These are phyloP conservation scores for Erysimum cheiranthoides DNA, from an alignment of 345 rosid genomes.

Conservation along the genomic window DNA sequence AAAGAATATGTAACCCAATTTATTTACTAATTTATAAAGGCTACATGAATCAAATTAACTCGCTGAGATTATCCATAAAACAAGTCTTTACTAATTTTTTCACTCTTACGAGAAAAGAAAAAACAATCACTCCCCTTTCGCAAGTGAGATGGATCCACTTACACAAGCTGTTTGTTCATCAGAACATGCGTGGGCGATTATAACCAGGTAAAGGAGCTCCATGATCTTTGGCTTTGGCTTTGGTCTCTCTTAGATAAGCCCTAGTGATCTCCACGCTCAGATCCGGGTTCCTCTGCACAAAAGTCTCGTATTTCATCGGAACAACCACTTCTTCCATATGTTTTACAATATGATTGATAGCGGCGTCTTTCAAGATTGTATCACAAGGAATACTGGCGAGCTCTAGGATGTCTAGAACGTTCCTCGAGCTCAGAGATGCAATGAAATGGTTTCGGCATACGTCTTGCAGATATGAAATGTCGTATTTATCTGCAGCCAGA, in stretches of 20 bases:
- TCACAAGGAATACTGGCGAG: constrained; percentile 42
- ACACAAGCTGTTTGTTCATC: constrained; percentile 19
- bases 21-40: neutral
- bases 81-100: neutral
- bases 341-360: constrained; percentile 31
- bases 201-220: neutral
- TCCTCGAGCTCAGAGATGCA: constrained; percentile 31
- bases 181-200: neutral
- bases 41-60: neutral
- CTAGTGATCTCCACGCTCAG: constrained; percentile 44
- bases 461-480: constrained; percentile 36
- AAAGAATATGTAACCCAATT: neutral
- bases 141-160: constrained; percentile 18
- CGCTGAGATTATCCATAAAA: constrained; percentile 3
- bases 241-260: constrained; percentile 38
- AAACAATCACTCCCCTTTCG: neutral
- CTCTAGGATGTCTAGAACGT: constrained; percentile 43
- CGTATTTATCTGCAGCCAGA: constrained; percentile 44
- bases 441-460: constrained; percentile 38
- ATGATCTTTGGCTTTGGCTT: constrained; percentile 28
- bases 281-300: constrained; percentile 44
- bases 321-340: constrained; percentile 47
- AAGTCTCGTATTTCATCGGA: constrained; percentile 45
- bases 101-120: neutral
- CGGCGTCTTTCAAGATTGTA: constrained; percentile 34